Evolutionary conservation across 2,329 filamentous ascomycete genomes (phyloP), one percentile per base, ranked within the genome.

Genomic region (Thelonectria rubi): DNA sequence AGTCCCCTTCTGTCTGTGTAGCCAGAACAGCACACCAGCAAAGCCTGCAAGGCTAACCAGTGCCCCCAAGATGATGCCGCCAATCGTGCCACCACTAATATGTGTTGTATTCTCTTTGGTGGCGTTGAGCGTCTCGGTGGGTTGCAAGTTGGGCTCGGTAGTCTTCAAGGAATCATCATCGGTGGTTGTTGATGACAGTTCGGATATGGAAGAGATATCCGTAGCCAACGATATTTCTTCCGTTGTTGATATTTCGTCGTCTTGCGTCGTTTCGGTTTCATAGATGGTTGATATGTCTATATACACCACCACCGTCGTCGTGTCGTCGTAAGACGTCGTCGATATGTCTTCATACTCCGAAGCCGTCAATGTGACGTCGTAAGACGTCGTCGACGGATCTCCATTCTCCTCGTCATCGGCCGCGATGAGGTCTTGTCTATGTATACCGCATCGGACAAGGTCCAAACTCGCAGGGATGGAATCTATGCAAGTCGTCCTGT

Each of bases 401-500:
- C 43, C 42, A 10, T 47, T 49, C 32, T 46, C 42, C 9, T 39
- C 61, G 6, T 51, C 46, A 34, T 49, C 48, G 10, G 60, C 60
- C 11, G 52, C 52, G 17, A 64, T 40, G 10, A 68, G 59, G 17
- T 68, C 61, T 9, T 45, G 45, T 9, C 64, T 54, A 17, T 68
- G 60, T 30, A 66, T 64, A 46, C 61, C 61, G 55, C 64, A 68
- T 7, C 63, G 64, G 11, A 68, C 64, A 46, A 51, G 53, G 2
- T 24, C 43, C 32, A 52, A 50, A 43, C 49, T 61, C 30, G 58
- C 65, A 5, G 39, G 24, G 5, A 58, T 18, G 12, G 42, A 54
- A 10, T 58, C 37, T 21, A 63, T 59, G 62, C 65, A 68, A 5
- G 63, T 63, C n/a, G 65, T 68, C 20, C 63, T 42, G 34, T 61